Evolutionary conservation across 1,139 yeast species (phyloP), one percentile per base, ranked within the genome.

Genomic region (Yamadazyma dushanensis): DNA sequence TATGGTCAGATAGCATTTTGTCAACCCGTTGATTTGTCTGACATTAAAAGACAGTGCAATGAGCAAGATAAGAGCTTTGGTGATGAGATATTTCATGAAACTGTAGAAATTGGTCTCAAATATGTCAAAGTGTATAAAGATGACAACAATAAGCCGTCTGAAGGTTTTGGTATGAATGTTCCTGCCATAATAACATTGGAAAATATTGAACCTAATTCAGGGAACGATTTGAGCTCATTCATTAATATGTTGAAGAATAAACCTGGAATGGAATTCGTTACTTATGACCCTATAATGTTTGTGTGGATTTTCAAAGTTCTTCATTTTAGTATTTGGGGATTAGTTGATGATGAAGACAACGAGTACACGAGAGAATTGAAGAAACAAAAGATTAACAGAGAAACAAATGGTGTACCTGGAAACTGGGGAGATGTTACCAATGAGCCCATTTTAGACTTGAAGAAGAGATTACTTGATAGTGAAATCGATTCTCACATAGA

Each of bases 321-420:
- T 45, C 98, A 92, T 63, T 92, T 92, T 53, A 88, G 96, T 63
- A 76, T 84, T 5, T 92, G 97, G 96, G 97, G 97, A 3, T 63
- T 92, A 31, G 73, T 83, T 35, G 40, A 55, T 26, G 50, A 60
- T 21, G 65, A 63, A 25, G 53, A 26, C 30, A 15, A 16, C 13
- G 32, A 32, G 8, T 11, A 11, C 13, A 45, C 50, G 8, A 55
- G 57, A 32, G 73, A 66, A 45, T 44, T 68, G 24, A 66, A 67
- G 38, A 62, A 61, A 20, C 72, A 69, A 38, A 61, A 55, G 34
- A 46, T 61, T 15, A 57, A 51, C 37, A 53, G 48, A 10, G 56
- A 53, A 39, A 57, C 66, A 1, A 53, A 45, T 19, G 60, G 54
- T 3, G 52, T 70, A 8, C 75, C 77, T 5, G 74, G 76, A 6